phyloP scores from a whole-genome alignment of 371 early-diverging fungal species.

The Mortierella sp. region DNA sequence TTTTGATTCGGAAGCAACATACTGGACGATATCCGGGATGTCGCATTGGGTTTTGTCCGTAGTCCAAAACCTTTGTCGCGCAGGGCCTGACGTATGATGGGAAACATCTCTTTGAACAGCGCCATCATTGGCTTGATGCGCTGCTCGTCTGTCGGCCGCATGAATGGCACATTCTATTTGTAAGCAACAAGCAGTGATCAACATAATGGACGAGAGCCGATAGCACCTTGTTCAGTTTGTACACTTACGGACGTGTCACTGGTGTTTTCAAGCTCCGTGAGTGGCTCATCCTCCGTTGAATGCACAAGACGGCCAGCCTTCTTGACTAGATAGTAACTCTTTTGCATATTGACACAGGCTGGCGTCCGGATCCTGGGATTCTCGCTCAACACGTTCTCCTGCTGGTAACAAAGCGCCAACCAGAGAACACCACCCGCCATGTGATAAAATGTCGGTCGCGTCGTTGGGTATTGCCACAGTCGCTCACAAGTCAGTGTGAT shows the following conservation, averaged over 20 bases:
- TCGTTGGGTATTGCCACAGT: constrained; percentile 46
- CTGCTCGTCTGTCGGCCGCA: constrained; percentile 38
- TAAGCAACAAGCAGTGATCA: not conserved
- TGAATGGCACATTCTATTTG: constrained; percentile 29
- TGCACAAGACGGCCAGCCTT: constrained; percentile 53
- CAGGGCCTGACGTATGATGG: constrained; percentile 42
- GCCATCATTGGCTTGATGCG: constrained; percentile 47
- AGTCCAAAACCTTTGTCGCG: constrained; percentile 54
- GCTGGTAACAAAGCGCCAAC: constrained; percentile 51
- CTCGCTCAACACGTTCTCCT: constrained; percentile 50
- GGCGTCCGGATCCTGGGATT: constrained; percentile 54
- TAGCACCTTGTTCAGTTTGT: not conserved
- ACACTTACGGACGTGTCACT: constrained; percentile 7
- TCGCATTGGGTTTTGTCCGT: constrained; percentile 44
- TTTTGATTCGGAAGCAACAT: constrained; percentile 29
- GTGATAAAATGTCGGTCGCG: constrained; percentile 44
- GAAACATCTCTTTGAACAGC: constrained; percentile 53
- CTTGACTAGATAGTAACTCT: constrained; percentile 48
- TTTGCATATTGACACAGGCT: constrained; percentile 54
- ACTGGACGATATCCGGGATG: constrained; percentile 38
- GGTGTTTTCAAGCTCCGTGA: constrained; percentile 41
- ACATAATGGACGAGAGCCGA: not conserved
- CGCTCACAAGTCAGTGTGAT: constrained; percentile 47
- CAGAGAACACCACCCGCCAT: constrained; percentile 36
- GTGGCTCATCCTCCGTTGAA: constrained; percentile 39